phyloP scores from a whole-genome alignment of 2,329 filamentous ascomycete species.

The Huntiella decipiens region DNA sequence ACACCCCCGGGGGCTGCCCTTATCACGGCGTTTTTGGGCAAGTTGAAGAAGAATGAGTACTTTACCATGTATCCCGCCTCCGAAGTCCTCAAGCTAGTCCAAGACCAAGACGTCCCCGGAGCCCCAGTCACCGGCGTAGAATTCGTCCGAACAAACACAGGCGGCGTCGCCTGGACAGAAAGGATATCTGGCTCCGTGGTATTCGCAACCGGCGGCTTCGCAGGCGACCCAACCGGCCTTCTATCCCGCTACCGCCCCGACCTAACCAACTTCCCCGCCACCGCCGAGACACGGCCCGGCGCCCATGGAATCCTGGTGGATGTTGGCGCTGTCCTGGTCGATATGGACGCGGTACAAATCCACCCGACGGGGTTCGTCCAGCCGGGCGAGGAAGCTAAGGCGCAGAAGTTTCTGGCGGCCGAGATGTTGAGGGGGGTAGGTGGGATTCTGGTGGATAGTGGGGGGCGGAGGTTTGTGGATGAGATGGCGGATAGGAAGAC shows the following conservation, averaged over 20 bases:
- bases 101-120: conserved; percentile 12
- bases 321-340: conserved; percentile 25
- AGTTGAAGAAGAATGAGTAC: conserved; percentile 26
- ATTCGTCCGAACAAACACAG: conserved; percentile 18
- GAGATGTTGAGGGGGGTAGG: conserved; percentile 45
- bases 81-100: conserved; percentile 32
- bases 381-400: conserved; percentile 23
- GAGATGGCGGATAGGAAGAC: conserved; percentile 41
- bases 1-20: conserved; percentile 41
- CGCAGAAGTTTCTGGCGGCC: conserved; percentile 43
- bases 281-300: conserved; percentile 39
- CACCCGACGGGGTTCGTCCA: conserved; percentile 48
- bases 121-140: conserved; percentile 31
- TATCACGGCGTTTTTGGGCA: conserved; percentile 31
- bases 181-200: conserved; percentile 34
- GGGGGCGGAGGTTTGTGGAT: conserved; percentile 38
- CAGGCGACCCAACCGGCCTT: conserved; percentile 38
- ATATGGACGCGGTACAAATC: conserved; percentile 40
- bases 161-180: conserved; percentile 17
- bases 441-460: conserved; percentile 30
- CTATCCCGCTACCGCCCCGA: conserved; percentile 38
- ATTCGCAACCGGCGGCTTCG: conserved; percentile 43
- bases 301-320: conserved; percentile 26
- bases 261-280: conserved; percentile 39
- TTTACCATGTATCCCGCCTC: conserved; percentile 34